Conservation (phyloP, 495 filamentous ascomycete species). For the Stereocaulon alpinum region DNA sequence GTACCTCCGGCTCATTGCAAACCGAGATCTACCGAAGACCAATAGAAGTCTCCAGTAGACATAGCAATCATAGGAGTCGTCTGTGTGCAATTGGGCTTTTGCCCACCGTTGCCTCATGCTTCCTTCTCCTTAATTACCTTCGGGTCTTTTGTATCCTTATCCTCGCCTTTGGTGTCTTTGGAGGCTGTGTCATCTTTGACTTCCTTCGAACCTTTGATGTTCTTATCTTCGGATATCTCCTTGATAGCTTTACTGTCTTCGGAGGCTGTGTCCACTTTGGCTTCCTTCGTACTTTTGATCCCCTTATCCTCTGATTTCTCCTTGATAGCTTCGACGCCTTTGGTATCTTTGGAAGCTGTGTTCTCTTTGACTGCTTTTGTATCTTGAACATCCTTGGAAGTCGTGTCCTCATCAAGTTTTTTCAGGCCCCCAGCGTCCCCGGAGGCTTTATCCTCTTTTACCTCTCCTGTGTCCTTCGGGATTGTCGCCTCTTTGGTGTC, state of each 20-base stretch:
- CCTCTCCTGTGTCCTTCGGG: slow-evolving; percentile 4
- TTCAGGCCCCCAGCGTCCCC: slow-evolving; percentile 7
- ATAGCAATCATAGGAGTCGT: neutral
- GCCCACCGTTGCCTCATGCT: neutral
- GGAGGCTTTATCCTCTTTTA: neutral
- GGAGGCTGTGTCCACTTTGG: neutral
- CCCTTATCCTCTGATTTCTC: slow-evolving; percentile 2
- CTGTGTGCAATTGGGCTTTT: neutral
- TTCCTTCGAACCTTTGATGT: neutral
- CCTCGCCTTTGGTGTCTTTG: neutral
- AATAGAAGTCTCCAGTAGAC: too few species aligned
- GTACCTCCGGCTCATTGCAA: neutral
- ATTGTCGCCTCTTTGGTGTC: neutral
- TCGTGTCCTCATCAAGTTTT: neutral
- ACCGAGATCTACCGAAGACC: neutral
- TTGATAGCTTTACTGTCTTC: slow-evolving; percentile 2
- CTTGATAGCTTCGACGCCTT: slow-evolving; percentile 5
- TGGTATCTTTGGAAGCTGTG: neutral
- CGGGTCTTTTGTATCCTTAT: neutral
- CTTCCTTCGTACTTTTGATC: neutral
- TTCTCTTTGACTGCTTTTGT: slow-evolving; percentile 5
- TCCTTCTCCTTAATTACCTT: neutral
- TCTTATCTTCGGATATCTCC: slow-evolving; percentile 2
- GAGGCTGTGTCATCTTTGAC: neutral
- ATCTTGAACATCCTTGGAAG: slow-evolving; percentile 8